Evolutionary conservation across 2,329 filamentous ascomycete genomes (phyloP).

Genomic region (Colletotrichum eremochloae): DNA sequence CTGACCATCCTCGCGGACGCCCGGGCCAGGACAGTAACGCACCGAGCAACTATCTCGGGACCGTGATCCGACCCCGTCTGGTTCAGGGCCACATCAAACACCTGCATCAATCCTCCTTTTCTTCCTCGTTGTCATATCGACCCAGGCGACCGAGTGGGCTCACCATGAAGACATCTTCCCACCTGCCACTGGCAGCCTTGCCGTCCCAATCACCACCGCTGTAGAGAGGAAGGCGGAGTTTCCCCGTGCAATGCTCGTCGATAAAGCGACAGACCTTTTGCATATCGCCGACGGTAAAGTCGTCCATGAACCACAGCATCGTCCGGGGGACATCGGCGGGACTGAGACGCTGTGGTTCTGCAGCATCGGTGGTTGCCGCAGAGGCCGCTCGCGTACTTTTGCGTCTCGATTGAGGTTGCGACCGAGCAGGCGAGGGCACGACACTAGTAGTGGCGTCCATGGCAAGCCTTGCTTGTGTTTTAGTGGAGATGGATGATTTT

Average conservation of each 20-base stretch:
- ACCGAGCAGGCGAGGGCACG: background rate
- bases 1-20: background rate
- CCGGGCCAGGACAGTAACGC: background rate
- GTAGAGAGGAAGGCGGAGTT: slow-evolving; percentile 36
- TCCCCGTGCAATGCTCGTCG: slow-evolving; percentile 38
- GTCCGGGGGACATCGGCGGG: slow-evolving; percentile 37
- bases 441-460: background rate
- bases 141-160: slow-evolving; percentile 34
- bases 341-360: slow-evolving; percentile 12
- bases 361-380: background rate
- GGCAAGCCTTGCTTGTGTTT: slow-evolving; percentile 14
- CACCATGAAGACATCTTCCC: slow-evolving; percentile 40
- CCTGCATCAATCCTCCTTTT: slow-evolving; percentile 18
- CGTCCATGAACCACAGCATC: slow-evolving; percentile 41
- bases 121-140: slow-evolving; percentile 31
- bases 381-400: slow-evolving; percentile 24
- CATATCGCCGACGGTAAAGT: slow-evolving; percentile 40
- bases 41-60: background rate
- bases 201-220: slow-evolving; percentile 40
- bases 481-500: background rate
- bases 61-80: background rate
- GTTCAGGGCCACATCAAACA: background rate
- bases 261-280: slow-evolving; percentile 41
- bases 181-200: slow-evolving; percentile 34
- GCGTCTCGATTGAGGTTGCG: slow-evolving; percentile 5